Conservation (phyloP, 306 rosid genomes). For the Lathyrus oleraceus region DNA sequence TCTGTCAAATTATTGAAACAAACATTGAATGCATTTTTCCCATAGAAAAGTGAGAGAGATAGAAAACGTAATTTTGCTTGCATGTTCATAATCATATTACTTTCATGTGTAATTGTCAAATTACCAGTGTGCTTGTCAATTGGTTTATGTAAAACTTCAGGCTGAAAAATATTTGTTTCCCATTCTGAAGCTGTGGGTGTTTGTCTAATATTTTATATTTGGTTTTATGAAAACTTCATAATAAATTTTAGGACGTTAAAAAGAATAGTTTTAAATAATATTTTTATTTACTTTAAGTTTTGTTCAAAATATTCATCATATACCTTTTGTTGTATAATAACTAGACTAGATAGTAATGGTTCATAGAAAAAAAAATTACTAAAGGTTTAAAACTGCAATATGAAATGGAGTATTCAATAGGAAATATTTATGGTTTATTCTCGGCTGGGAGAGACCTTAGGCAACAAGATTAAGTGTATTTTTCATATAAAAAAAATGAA, state of each 20-base stretch:
- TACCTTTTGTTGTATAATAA: no score
- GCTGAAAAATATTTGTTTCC: constrained; percentile 12
- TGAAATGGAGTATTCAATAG: neutral
- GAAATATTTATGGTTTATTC: neutral
- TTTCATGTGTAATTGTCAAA: neutral
- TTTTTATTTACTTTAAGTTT: neutral
- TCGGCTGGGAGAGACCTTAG: neutral
- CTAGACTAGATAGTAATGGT: neutral
- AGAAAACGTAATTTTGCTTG: neutral
- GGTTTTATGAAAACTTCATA: neutral
- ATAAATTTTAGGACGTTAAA: neutral
- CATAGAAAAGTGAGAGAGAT: neutral
- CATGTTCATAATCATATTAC: constrained; percentile 13
- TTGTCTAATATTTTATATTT: neutral
- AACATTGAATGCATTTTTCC: constrained; percentile 20
- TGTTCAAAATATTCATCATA: no score
- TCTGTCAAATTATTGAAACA: constrained; percentile 34
- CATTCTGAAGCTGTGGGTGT: neutral
- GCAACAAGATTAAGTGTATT: neutral
- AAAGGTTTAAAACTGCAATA: no score
- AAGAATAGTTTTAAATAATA: neutral
- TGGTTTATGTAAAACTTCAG: neutral
- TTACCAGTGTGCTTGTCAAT: neutral
- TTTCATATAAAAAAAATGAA: no score
- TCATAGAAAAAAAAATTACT: neutral